Base-by-base conservation (phyloP, 371 early-diverging fungal species). In the Mortierella sp. region DNA sequence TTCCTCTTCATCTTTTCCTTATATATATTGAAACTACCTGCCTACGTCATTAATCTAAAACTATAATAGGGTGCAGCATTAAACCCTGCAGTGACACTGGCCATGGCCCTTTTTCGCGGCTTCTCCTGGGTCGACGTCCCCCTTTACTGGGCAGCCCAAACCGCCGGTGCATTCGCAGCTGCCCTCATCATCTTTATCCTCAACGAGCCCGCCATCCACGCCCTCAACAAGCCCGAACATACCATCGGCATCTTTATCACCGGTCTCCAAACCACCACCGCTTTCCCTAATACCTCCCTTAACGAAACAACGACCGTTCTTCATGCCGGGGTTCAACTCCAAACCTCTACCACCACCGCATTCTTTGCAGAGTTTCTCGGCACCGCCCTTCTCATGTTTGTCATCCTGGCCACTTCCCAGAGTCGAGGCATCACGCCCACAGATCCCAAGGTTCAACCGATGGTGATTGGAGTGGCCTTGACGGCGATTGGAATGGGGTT, bases 181-280 rank as follows among this genome's bases (percentile, higher is more conserved):
- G 94, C 95, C 0, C 91, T 92, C 0, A 64, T 93, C 8, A 86
- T 94, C n/a, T 95, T 91, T 74, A 72, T 69, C 31, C 73, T 77
- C 46, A 87, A 83, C 64, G 69, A 64, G 34, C 37, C 83, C 10
- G 91, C 92, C 34, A 87, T 95, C 44, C 79, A 89, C 51, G 11
- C 61, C 21, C 2, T 19, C 34, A 19, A 34, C 26, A 24, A 74
- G 16, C 9, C 14, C 6, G 72, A 84, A 11, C 89, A 90, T 8
- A 94, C 96, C 1, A 95, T 91, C 31, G 92, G 91, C 40, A 92
- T 96, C 69, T 95, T 94, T 83, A 89, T 90, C 77, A 93, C 94
- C 0, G 92, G 90, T 76, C 93, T 94, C 6, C 89, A 82, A 69
- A 75, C 88, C 77, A 46, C 44, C 1, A 88, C 77, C 75, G 90